These are phyloP conservation scores for Sporormia fimetaria DNA, from an alignment of 495 filamentous ascomycete genomes.

Conservation along the genomic window DNA sequence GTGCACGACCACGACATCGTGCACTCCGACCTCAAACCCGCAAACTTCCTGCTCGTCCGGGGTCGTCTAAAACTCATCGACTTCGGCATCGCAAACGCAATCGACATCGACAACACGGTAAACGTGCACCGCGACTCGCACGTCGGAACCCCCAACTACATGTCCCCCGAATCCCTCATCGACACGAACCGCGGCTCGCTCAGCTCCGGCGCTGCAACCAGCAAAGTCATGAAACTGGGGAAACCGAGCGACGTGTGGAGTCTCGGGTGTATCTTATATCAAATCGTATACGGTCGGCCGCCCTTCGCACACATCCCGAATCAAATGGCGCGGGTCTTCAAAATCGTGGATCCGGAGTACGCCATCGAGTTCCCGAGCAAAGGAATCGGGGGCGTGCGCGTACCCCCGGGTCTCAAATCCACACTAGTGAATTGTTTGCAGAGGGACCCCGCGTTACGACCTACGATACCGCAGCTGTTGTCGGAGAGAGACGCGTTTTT, in stretches of 20 bases:
- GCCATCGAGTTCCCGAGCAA: conserved; percentile 67
- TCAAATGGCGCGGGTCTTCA: conserved; percentile 61
- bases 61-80: conserved; percentile 39
- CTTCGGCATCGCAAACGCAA: conserved; percentile 96
- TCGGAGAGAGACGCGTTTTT: conserved; percentile 63
- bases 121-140: conserved; percentile 95
- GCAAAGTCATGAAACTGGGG: conserved; percentile 80
- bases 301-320: conserved; percentile 87
- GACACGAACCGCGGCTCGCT: conserved; percentile 61
- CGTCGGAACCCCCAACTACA: conserved; percentile 95
- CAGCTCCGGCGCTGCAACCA: conserved; percentile 37
- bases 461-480: conserved; percentile 67
- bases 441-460: conserved; percentile 64
- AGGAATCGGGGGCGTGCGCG: conserved; percentile 59
- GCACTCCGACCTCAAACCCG: conserved; percentile 91
- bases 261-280: conserved; percentile 89
- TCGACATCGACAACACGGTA: conserved; percentile 80
- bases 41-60: conserved; percentile 47
- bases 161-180: conserved; percentile 87
- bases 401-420: conserved; percentile 57
- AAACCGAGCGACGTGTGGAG: conserved; percentile 95
- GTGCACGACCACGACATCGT: conserved; percentile 86
- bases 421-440: conserved; percentile 72
- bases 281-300: conserved; percentile 89
- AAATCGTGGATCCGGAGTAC: conserved; percentile 81